Evolutionary conservation across 139 green algal species (phyloP).

Genomic region (Closterium sp.): DNA sequence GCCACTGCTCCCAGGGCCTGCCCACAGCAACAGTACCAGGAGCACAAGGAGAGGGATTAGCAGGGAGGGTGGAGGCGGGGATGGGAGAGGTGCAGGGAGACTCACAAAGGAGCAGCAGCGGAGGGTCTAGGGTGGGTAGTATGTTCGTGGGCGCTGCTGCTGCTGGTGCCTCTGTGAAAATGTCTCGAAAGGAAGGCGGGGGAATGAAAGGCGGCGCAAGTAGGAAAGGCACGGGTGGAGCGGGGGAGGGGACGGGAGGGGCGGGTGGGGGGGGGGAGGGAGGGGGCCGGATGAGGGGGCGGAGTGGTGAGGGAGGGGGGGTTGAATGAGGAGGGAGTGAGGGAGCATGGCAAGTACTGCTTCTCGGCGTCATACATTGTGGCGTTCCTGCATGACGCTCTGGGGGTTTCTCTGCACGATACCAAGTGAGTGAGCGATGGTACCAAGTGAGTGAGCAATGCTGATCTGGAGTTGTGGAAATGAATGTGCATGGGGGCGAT

Average conservation of each 20-base stretch:
- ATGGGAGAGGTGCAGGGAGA: background rate
- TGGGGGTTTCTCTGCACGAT: conserved; percentile 29
- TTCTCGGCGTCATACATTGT: conserved; percentile 50
- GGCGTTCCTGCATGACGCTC: conserved; percentile 40
- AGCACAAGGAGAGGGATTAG: background rate
- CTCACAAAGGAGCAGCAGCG: no score
- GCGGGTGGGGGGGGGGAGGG: background rate
- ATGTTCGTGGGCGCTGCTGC: background rate
- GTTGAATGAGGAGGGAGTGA: background rate
- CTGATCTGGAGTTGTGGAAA: no score
- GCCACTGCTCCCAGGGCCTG: conserved; percentile 12
- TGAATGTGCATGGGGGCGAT: no score
- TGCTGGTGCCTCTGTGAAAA: background rate
- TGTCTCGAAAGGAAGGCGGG: background rate
- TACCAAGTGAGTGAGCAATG: no score
- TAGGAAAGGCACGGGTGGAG: background rate
- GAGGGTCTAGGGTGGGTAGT: no score
- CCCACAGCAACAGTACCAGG: background rate
- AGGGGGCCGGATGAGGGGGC: background rate
- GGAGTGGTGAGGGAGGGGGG: no score
- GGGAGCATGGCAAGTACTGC: conserved; percentile 44
- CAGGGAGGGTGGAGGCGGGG: background rate
- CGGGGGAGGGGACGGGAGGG: background rate
- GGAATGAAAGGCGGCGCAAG: background rate
- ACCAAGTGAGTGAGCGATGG: background rate